Evolutionary conservation across 2,329 filamentous ascomycete genomes (phyloP), one percentile per base, ranked within the genome.

Genomic region (Neofusicoccum laricinum): DNA sequence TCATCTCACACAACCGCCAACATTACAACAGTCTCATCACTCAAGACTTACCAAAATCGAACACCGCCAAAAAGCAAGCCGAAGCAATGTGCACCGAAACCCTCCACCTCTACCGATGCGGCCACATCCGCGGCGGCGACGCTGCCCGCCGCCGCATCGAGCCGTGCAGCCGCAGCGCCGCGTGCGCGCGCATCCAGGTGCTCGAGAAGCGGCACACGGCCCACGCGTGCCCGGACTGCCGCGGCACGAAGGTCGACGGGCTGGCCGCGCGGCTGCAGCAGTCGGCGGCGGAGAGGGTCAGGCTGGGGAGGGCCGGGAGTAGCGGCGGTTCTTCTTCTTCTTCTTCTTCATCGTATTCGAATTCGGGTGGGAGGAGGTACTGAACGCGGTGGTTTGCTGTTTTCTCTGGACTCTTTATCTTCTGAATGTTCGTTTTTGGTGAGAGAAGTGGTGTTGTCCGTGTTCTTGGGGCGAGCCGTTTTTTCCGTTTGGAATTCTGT

Each of bases 41-140:
- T 6, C 45, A 48, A 11, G 21, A 21, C 45, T 2, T 7, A 11
- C 11, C 45, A n/a, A 3, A 48, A 21, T 17, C 10, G 15, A 34
- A 32, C 12, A 25, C 25, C 5, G 3, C 25, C 5, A 53, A 1
- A 40, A 38, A 19, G 6, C 15, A 32, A 34, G 36, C 25, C 10
- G 21, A 34, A 34, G n/a, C 10, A 46, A 58, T 58, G 53, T 58
- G 53, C 53, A 58, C 53, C 53, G 53, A 58, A 58, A 58, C 38
- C 15, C 38, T 58, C 10, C 10, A 12, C 25, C 53, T 58, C 40
- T 58, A 58, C 40, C 34, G 12, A 19, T 58, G 53, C 53, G 53
- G 53, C 10, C 53, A 58, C 25, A 12, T 32, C 14, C 53, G 38
- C 40, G 53, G 53, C 53, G 36, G 51, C 51, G 38, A 10, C 51